Evolutionary conservation across 495 filamentous ascomycete genomes (phyloP).

Genomic region (Usnea hakonensis): DNA sequence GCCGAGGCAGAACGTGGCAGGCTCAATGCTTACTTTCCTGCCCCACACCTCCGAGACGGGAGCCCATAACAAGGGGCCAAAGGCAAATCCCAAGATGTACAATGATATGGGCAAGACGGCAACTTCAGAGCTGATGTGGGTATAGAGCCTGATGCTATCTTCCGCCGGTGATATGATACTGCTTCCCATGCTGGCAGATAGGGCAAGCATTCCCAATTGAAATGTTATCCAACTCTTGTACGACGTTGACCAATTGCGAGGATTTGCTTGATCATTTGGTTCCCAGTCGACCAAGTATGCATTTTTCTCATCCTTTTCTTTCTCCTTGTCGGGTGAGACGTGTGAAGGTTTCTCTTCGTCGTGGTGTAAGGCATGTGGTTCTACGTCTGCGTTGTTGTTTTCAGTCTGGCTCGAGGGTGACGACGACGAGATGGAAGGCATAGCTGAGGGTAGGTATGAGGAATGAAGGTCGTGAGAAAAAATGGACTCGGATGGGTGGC

Average conservation of each 20-base stretch:
- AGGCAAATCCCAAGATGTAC: not conserved
- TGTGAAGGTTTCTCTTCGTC: not conserved
- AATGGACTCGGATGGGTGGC: too few relatives aligned
- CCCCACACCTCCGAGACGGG: constrained; percentile 1
- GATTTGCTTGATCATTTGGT: not conserved
- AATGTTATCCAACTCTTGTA: constrained; percentile 1
- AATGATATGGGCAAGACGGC: not conserved
- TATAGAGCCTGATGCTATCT: not conserved
- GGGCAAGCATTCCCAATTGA: not conserved
- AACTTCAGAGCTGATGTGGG: not conserved
- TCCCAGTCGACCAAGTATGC: not conserved
- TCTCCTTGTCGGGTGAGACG: not conserved
- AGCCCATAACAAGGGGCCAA: constrained; percentile 3
- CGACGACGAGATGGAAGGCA: not conserved
- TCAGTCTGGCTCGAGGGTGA: not conserved
- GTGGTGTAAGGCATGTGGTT: not conserved
- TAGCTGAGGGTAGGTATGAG: not conserved
- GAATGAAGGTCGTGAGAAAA: too few relatives aligned
- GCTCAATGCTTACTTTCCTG: not conserved
- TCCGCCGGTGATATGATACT: not conserved
- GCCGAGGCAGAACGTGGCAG: not conserved
- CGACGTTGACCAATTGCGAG: not conserved
- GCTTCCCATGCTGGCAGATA: not conserved
- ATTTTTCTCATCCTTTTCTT: not conserved
- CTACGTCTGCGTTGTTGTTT: not conserved